These are phyloP conservation scores for Backusella circina DNA, from an alignment of 192 early-diverging fungal genomes.

Conservation along the genomic window DNA sequence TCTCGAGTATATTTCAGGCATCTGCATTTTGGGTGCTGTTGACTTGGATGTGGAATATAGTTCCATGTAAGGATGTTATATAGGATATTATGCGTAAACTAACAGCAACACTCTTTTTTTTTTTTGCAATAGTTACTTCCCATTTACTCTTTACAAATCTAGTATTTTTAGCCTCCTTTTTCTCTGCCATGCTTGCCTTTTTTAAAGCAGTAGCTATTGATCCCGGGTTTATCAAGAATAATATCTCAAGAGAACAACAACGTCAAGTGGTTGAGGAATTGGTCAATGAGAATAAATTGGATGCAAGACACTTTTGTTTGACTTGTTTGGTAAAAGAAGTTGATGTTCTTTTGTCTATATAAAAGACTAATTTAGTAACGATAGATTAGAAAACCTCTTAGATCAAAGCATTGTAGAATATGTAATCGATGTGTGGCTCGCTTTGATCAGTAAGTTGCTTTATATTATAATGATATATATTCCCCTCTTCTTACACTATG, in stretches of 20 bases:
- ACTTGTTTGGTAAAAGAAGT: constrained; percentile 63
- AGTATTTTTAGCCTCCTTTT: constrained; percentile 60
- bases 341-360: too few relatives aligned
- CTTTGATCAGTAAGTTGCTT: constrained; percentile 78
- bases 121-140: constrained; percentile 53
- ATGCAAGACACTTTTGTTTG: constrained; percentile 81
- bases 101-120: background rate
- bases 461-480: background rate
- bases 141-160: constrained; percentile 60
- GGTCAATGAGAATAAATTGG: constrained; percentile 62
- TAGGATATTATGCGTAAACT: background rate
- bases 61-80: constrained; percentile 51
- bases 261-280: constrained; percentile 55
- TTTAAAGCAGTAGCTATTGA: constrained; percentile 69
- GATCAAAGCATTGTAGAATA: constrained; percentile 92
- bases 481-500: background rate
- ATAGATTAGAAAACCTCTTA: constrained; percentile 74
- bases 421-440: constrained; percentile 91
- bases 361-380: too few relatives aligned
- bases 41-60: constrained; percentile 60
- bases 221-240: constrained; percentile 77
- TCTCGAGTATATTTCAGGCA: constrained; percentile 84
- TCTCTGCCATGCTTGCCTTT: constrained; percentile 67
- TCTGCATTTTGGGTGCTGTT: constrained; percentile 69
- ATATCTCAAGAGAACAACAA: constrained; percentile 37